Percentiles rank a stretch among this genome's conserved stretches.
These are phyloP conservation scores for Akebia trifoliata DNA, from an alignment of 164 flowering plant genomes.

Conservation along the genomic window DNA sequence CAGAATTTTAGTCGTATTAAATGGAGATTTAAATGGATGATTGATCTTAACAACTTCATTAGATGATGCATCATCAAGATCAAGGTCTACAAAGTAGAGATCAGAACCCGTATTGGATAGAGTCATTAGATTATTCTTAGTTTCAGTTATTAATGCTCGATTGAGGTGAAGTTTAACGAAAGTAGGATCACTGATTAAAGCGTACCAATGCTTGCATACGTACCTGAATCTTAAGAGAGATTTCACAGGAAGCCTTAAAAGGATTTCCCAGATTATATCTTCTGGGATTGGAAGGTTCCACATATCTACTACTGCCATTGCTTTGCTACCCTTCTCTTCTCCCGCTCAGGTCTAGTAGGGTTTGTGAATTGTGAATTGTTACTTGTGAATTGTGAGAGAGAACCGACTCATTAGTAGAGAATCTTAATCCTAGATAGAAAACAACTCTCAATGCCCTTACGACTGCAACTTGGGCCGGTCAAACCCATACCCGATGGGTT, in stretches of 20 bases:
- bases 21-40: background rate
- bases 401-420: too few species aligned
- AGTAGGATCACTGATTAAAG: background rate
- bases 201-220: slow-evolving; percentile 3
- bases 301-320: too few species aligned
- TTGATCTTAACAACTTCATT: background rate
- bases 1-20: background rate
- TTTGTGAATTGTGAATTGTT: too few species aligned
- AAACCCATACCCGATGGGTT: too few species aligned
- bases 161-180: background rate
- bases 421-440: too few species aligned
- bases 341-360: too few species aligned
- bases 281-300: too few species aligned
- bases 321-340: too few species aligned
- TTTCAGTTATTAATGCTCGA: background rate
- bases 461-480: too few species aligned
- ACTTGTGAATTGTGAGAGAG: too few species aligned
- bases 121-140: background rate
- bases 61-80: background rate
- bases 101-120: background rate
- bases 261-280: background rate
- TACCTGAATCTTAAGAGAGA: slow-evolving; percentile 4
- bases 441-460: too few species aligned
- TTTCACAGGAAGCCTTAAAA: background rate
- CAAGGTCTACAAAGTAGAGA: background rate